A percentile compares a stretch with the other conserved stretches of the same genome.
phyloP scores from a whole-genome alignment of 2,329 filamentous ascomycete species.

The Sporothrix luriei region DNA sequence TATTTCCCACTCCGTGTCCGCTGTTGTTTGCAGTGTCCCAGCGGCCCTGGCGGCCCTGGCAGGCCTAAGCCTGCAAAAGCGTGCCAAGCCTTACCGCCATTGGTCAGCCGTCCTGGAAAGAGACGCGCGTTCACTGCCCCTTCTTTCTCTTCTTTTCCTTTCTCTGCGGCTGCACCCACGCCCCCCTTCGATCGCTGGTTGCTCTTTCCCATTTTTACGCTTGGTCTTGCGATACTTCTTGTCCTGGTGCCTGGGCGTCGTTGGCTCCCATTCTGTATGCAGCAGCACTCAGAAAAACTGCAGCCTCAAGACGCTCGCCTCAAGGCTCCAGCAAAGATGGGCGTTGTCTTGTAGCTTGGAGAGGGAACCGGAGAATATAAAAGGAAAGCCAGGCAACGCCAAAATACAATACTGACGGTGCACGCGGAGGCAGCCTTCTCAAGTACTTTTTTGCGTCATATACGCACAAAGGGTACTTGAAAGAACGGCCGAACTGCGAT shows the following conservation, averaged over 20 bases:
- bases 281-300: too few relatives aligned
- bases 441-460: not conserved
- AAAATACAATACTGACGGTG: not conserved
- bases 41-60: conserved; percentile 22
- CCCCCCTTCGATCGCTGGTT: conserved; percentile 17
- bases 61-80: conserved; percentile 27
- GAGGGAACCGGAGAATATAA: not conserved
- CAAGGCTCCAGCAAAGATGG: not conserved
- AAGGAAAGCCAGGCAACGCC: not conserved
- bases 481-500: not conserved
- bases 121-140: conserved; percentile 38
- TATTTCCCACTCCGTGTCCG: conserved; percentile 26
- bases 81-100: conserved; percentile 31
- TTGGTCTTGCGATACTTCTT: not conserved
- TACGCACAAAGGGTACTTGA: not conserved
- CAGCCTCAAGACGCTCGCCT: too few relatives aligned
- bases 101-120: conserved; percentile 31
- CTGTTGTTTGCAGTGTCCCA: conserved; percentile 23
- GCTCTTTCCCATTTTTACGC: conserved; percentile 6
- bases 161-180: conserved; percentile 25
- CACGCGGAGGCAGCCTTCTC: not conserved
- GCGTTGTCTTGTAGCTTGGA: not conserved
- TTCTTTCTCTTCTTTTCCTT: conserved; percentile 28
- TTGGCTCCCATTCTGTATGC: too few relatives aligned
- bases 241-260: conserved; percentile 16